Percentiles rank a stretch among this genome's conserved stretches.
Conservation (phyloP, 208 protist genomes). For the Crithidia bombi region DNA sequence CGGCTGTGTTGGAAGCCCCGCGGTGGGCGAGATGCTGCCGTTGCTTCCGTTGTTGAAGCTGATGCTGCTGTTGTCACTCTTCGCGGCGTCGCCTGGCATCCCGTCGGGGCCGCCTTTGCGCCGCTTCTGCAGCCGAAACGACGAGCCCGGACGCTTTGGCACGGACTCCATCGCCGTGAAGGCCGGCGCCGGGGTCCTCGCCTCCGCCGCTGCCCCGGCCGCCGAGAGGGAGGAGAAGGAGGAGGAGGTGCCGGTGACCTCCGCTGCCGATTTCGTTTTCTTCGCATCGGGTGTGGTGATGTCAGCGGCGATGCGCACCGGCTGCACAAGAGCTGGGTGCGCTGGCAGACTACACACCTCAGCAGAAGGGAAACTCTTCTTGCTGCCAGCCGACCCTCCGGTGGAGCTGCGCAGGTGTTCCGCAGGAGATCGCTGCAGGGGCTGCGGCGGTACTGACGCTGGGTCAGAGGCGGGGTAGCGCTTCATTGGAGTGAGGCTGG, state of each 20-base stretch:
- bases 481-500: background rate
- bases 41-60: background rate
- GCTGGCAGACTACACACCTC: background rate
- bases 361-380: background rate
- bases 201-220: background rate
- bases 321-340: background rate
- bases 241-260: background rate
- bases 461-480: background rate
- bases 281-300: background rate
- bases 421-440: background rate
- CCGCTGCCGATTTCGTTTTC: background rate
- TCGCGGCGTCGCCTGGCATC: background rate
- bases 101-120: background rate
- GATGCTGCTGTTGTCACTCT: background rate
- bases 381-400: background rate
- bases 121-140: constrained; percentile 11
- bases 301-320: background rate
- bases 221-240: constrained; percentile 1
- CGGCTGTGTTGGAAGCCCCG: background rate
- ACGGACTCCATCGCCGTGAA: constrained; percentile 33
- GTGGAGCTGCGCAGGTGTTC: no score
- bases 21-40: background rate
- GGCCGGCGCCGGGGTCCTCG: background rate
- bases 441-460: background rate
- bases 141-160: constrained; percentile 4